Base-by-base conservation (phyloP, 306 rosid genomes). In the Prunus padus region DNA sequence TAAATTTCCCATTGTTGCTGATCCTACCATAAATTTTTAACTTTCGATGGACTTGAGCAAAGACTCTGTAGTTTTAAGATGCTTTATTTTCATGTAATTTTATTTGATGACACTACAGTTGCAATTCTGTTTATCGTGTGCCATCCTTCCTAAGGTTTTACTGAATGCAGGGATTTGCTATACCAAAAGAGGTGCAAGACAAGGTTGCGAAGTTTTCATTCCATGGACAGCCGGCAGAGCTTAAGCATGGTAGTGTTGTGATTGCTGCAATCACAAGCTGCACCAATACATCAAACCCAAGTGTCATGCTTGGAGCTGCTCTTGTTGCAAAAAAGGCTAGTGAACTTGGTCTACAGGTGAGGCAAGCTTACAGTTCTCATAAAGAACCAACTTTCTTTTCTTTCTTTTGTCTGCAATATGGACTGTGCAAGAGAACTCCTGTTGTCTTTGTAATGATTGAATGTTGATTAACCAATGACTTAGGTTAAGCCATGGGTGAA, bases 401-500 rank as follows among this genome's bases (percentile, higher is more conserved):
- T 77, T 22, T 26, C 71, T 30, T 18, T 51, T 11, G 30, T 51
- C 8, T 47, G 28, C 44, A 30, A 69, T 64, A 18, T 67, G 64
- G 31, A 44, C 31, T 46, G 22, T 77, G 46, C 9, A 63, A 44
- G 65, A 31, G 5, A 31, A 33, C 68, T 64, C 11, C 25, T 31
- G 50, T 66, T 54, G 20, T 66, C 47, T 33, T 73, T 63, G 15
- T 45, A 31, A 77, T 64, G 73, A 44, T 84, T 18, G 23, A 46
- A 20, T 50, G 57, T 74, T 63, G 45, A 26, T 64, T 70, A 50
- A 33, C 33, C 49, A 52, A 63, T 62, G 46, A 50, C 60, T 71
- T 87, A 93, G 98, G 97, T 93, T 80, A 91, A 91, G 78, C 98
- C 98, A 69, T 91, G 98, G 98, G 91, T 93, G 31, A 93, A 93